phyloP scores from a whole-genome alignment of 257 asterid species.

The Jacaranda copaia region DNA sequence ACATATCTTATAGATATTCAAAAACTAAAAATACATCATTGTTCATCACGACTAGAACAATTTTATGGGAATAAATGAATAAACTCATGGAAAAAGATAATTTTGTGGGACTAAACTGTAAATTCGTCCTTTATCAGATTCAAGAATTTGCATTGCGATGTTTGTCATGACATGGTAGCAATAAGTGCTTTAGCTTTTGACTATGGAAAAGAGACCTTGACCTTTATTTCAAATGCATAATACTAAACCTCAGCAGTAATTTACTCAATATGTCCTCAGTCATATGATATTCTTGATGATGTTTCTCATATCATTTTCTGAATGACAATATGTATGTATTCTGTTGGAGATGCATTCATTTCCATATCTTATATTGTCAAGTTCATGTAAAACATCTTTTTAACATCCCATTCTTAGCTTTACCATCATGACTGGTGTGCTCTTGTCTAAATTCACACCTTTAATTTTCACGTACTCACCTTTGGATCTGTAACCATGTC shows the following conservation, averaged over 20 bases:
- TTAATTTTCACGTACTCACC: neutral
- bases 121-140: neutral
- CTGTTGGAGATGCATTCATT: conserved; percentile 15
- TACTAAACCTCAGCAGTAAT: neutral
- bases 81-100: neutral
- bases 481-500: conserved; percentile 16
- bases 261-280: neutral
- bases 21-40: neutral
- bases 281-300: conserved; percentile 11
- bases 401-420: conserved; percentile 14
- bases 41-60: neutral
- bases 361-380: neutral
- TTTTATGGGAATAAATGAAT: conserved; percentile 1
- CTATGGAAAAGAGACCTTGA: neutral
- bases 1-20: neutral
- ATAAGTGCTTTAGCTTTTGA: neutral
- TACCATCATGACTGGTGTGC: neutral
- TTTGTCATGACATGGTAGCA: conserved; percentile 1
- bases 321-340: neutral
- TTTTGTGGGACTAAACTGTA: neutral
- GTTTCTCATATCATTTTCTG: neutral
- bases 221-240: neutral
- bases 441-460: neutral
- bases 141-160: conserved; percentile 6
- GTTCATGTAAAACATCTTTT: neutral